Evolutionary conservation across 202 grass and related monocot genomes (phyloP).

Genomic region (Panicum virgatum): DNA sequence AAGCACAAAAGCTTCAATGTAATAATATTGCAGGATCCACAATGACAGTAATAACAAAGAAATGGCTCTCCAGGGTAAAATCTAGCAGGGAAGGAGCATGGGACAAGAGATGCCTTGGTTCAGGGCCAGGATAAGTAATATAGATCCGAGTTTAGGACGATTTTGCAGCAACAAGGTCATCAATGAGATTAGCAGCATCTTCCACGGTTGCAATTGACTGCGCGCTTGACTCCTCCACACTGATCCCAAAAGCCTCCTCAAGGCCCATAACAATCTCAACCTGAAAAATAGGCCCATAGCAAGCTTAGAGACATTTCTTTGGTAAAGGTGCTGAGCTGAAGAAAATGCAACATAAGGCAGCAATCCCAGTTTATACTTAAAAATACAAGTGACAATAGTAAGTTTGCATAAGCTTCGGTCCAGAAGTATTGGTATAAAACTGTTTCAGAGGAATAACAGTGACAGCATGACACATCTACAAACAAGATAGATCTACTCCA

Average conservation of each 20-base stretch:
- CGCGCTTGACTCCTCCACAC: constrained; percentile 64
- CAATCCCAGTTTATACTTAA: not conserved
- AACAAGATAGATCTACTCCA: not conserved
- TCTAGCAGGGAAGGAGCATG: constrained; percentile 14
- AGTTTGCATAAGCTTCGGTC: constrained; percentile 1
- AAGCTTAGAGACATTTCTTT: not conserved
- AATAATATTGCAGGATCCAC: not conserved
- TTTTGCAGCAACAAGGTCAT: constrained; percentile 37
- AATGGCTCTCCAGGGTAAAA: constrained; percentile 31
- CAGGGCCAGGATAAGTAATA: constrained; percentile 1
- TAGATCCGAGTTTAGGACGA: not conserved
- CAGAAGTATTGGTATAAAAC: not conserved
- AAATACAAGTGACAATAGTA: not conserved
- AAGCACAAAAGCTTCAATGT: not conserved
- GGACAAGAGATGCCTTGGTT: not conserved
- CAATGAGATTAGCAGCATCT: constrained; percentile 78
- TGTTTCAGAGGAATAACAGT: not conserved
- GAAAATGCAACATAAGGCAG: not conserved
- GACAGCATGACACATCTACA: not conserved
- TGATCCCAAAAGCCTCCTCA: constrained; percentile 78
- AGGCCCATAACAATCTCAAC: constrained; percentile 92
- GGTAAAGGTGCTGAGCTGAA: not conserved
- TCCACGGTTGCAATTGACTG: constrained; percentile 69
- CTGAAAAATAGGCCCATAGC: constrained; percentile 27
- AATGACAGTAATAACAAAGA: constrained; percentile 13